Evolutionary conservation across 2,329 filamentous ascomycete species (phyloP).

Genomic region (Calonectria fujianensis): DNA sequence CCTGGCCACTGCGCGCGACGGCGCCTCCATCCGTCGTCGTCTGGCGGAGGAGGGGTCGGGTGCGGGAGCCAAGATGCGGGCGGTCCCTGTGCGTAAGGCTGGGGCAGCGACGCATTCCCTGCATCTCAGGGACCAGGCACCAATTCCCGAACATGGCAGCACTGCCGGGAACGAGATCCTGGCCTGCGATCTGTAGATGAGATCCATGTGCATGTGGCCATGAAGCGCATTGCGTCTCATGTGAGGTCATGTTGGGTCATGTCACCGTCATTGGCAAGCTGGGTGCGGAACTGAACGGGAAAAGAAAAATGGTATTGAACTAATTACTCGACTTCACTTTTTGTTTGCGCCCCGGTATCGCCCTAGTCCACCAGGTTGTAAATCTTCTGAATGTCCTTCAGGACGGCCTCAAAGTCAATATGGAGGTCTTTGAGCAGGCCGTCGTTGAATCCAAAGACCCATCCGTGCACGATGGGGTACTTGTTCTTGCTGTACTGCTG

Average conservation of each 20-base stretch:
- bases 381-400: conserved; percentile 78
- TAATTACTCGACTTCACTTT: conserved; percentile 23
- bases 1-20: not conserved
- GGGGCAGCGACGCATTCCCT: conserved; percentile 31
- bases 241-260: not conserved
- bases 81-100: conserved; percentile 35
- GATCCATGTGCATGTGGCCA: not conserved
- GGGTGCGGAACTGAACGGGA: not conserved
- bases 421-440: conserved; percentile 80
- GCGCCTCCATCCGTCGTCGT: conserved; percentile 13
- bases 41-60: conserved; percentile 27
- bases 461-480: conserved; percentile 83
- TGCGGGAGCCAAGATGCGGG: conserved; percentile 25
- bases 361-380: conserved; percentile 71
- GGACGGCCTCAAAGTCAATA: conserved; percentile 75
- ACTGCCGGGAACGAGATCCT: conserved; percentile 9
- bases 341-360: conserved; percentile 4
- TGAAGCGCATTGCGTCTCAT: not conserved
- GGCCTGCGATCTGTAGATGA: not conserved
- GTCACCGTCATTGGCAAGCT: not conserved
- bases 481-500: conserved; percentile 78
- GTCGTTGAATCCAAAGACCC: conserved; percentile 82
- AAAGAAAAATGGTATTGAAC: conserved; percentile 3
- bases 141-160: conserved; percentile 27
- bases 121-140: conserved; percentile 35